Evolutionary conservation across 2,329 filamentous ascomycete genomes (phyloP).

Genomic region (Epichloe glyceriae): DNA sequence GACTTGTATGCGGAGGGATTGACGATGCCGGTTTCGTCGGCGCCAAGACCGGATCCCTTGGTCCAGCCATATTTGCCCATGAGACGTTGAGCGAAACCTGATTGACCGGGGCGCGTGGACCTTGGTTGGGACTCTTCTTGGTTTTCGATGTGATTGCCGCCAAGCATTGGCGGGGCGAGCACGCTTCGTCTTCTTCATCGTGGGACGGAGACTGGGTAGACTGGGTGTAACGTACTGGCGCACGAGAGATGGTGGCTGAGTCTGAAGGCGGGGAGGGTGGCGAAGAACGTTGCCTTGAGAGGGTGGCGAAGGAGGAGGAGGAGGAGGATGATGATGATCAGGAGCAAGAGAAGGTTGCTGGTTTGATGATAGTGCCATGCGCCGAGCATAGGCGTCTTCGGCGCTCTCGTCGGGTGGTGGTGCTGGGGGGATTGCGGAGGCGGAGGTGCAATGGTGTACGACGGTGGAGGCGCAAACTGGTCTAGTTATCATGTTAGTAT

Average conservation of each 20-base stretch:
- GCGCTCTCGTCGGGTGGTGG: constrained; percentile 47
- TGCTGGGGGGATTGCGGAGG: constrained; percentile 30
- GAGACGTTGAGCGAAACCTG: constrained; percentile 73
- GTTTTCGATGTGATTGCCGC: constrained; percentile 20
- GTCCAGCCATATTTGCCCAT: constrained; percentile 93
- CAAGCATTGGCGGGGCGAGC: constrained; percentile 34
- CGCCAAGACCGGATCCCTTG: constrained; percentile 76
- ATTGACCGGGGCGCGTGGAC: constrained; percentile 62
- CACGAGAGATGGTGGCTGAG: constrained; percentile 57
- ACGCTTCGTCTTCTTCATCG: constrained; percentile 28
- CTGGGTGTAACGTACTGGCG: constrained; percentile 59
- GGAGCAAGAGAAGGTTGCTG: constrained; percentile 20
- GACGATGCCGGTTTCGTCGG: constrained; percentile 67
- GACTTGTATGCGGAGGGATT: constrained; percentile 70
- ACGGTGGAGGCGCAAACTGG: constrained; percentile 46
- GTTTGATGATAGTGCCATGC: constrained; percentile 42
- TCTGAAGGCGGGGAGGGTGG: constrained; percentile 28
- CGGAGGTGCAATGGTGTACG: constrained; percentile 44
- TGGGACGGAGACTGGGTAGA: constrained; percentile 12
- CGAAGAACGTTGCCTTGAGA: constrained; percentile 17
- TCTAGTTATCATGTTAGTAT: constrained; percentile 20
- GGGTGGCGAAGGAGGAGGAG: constrained; percentile 17
- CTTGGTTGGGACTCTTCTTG: constrained; percentile 30
- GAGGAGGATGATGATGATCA: constrained; percentile 17
- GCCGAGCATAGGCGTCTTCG: constrained; percentile 56